Percentiles rank a stretch among this genome's conserved stretches.
These are phyloP conservation scores for Trametes sanguinea DNA, from an alignment of 768 basidiomycete genomes.

Conservation along the genomic window DNA sequence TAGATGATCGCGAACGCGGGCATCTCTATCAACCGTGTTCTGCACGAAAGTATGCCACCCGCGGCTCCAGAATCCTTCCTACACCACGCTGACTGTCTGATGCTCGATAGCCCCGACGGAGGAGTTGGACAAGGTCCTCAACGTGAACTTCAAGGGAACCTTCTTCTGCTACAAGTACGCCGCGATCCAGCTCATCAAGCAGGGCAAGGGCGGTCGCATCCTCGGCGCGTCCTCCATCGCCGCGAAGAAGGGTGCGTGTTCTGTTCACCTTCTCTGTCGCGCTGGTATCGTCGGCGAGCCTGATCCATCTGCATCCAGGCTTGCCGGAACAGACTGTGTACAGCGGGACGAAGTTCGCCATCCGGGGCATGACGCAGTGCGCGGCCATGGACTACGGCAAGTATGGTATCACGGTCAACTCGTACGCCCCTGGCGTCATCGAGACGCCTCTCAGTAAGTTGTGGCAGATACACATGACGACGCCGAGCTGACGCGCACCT, in stretches of 20 bases:
- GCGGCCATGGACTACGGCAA: conserved; percentile 31
- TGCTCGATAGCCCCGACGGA: conserved; percentile 27
- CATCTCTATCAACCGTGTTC: conserved; percentile 20
- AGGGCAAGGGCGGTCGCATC: conserved; percentile 43
- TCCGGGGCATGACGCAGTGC: conserved; percentile 33
- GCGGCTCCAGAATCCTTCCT: neutral
- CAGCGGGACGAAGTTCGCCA: conserved; percentile 34
- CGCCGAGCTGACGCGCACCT: neutral
- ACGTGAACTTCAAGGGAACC: conserved; percentile 44
- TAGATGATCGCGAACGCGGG: conserved; percentile 37
- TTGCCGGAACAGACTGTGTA: conserved; percentile 23
- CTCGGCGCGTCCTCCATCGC: conserved; percentile 37
- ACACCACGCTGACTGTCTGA: neutral
- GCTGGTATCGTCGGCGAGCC: neutral
- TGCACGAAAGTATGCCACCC: conserved; percentile 18
- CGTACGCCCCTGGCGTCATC: conserved; percentile 33
- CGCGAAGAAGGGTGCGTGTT: conserved; percentile 26
- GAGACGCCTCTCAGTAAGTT: conserved; percentile 25
- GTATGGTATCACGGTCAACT: conserved; percentile 33
- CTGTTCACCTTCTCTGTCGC: no score
- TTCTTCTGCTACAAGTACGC: conserved; percentile 46
- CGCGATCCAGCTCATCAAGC: conserved; percentile 42
- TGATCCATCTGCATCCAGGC: neutral
- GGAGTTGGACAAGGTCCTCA: conserved; percentile 36
- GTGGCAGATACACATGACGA: no score